Evolutionary conservation across 306 rosid species (phyloP).

Genomic region (Adenanthera pavonina): DNA sequence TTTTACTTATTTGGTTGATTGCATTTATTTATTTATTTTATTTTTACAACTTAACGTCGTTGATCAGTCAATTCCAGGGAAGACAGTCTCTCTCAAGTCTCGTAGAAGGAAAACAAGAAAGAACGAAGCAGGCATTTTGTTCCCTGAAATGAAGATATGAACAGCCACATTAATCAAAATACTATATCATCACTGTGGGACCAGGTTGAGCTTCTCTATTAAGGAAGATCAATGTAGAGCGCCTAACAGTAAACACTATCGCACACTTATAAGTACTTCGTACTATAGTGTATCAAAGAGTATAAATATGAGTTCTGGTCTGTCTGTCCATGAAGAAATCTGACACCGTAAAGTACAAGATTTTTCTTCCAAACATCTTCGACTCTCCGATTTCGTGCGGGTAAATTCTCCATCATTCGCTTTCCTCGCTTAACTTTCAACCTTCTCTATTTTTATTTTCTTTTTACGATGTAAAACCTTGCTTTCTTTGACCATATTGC

Average conservation of each 20-base stretch:
- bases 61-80: no score
- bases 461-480: not conserved
- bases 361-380: conserved; percentile 5
- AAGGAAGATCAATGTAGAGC: not conserved
- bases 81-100: not conserved
- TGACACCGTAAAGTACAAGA: not conserved
- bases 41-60: no score
- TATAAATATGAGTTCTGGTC: not conserved
- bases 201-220: not conserved
- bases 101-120: not conserved
- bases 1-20: no score
- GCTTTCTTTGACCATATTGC: not conserved
- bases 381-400: not conserved
- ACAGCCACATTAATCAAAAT: not conserved
- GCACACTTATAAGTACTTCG: not conserved
- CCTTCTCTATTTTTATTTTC: not conserved
- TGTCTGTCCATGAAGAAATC: not conserved
- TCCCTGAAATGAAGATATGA: not conserved
- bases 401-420: conserved; percentile 22
- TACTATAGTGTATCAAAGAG: not conserved
- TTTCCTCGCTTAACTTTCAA: not conserved
- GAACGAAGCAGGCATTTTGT: not conserved
- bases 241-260: not conserved
- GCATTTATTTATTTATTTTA: no score
- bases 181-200: not conserved